Evolutionary conservation across 1,139 yeast genomes (phyloP).

Genomic region (Candida sojae): DNA sequence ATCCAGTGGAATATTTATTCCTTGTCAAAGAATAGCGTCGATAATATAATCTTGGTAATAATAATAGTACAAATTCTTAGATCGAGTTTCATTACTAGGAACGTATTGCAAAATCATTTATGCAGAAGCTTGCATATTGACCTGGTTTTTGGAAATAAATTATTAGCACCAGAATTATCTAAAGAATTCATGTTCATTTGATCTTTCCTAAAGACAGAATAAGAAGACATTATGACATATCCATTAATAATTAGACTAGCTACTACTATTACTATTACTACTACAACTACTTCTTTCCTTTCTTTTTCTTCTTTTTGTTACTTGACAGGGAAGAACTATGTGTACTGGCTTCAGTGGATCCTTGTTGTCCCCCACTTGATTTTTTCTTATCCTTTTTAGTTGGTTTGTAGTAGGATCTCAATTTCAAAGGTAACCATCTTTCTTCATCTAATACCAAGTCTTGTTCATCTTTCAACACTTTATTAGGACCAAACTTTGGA

Average conservation of each 20-base stretch:
- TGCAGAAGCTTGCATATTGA: too few species aligned
- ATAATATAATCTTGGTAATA: too few species aligned
- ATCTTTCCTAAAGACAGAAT: background rate
- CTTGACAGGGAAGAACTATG: conserved; percentile 24
- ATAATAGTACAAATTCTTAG: too few species aligned
- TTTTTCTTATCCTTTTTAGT: conserved; percentile 62
- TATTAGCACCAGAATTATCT: too few species aligned
- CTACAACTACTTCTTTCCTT: conserved; percentile 42
- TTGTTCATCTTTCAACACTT: conserved; percentile 32
- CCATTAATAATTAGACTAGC: background rate
- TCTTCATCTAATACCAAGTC: conserved; percentile 50
- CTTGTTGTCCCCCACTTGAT: conserved; percentile 71
- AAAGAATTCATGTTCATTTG: background rate
- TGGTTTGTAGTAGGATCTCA: conserved; percentile 81
- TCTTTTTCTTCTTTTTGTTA: conserved; percentile 50
- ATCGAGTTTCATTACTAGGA: too few species aligned
- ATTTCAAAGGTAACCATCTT: conserved; percentile 89
- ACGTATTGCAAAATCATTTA: too few species aligned
- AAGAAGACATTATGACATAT: background rate
- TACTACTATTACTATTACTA: background rate
- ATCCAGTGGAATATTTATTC: too few species aligned
- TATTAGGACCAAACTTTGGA: conserved; percentile 41
- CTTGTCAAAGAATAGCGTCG: too few species aligned
- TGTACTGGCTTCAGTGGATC: conserved; percentile 50
- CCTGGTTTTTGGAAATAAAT: too few species aligned